Conservation (phyloP, 345 rosid species). For the Sonneratia alba region DNA sequence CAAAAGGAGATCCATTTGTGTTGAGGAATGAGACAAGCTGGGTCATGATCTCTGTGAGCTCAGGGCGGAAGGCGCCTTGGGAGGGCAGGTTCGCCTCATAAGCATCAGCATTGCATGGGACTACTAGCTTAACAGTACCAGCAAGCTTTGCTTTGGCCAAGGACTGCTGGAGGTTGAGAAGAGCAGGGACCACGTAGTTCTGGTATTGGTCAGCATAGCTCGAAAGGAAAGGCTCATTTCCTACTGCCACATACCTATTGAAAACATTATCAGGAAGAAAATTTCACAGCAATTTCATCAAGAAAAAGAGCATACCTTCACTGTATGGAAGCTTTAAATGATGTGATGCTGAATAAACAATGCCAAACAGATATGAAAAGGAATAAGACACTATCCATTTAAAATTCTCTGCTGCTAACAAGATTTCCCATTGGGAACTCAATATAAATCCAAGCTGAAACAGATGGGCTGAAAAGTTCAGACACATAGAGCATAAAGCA, state of each 20-base stretch:
- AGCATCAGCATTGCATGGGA: constrained; percentile 97
- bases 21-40: constrained; percentile 74
- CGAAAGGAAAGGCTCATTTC: constrained; percentile 88
- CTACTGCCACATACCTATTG: constrained; percentile 82
- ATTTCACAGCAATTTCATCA: background rate
- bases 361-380: no score
- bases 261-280: background rate
- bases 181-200: constrained; percentile 67
- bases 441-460: background rate
- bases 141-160: constrained; percentile 76
- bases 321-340: background rate
- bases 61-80: constrained; percentile 81
- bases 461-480: background rate
- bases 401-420: no score
- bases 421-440: no score
- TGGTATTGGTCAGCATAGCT: constrained; percentile 63
- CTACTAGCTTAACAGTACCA: constrained; percentile 70
- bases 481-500: no score
- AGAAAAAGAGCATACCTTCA: background rate
- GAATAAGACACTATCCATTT: no score
- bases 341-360: background rate
- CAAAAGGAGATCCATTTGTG: constrained; percentile 86
- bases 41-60: constrained; percentile 72
- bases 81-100: constrained; percentile 79
- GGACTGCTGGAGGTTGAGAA: constrained; percentile 75